Evolutionary conservation across 2,329 filamentous ascomycete genomes (phyloP).

Genomic region (Ophidiomyces ophidiicola): DNA sequence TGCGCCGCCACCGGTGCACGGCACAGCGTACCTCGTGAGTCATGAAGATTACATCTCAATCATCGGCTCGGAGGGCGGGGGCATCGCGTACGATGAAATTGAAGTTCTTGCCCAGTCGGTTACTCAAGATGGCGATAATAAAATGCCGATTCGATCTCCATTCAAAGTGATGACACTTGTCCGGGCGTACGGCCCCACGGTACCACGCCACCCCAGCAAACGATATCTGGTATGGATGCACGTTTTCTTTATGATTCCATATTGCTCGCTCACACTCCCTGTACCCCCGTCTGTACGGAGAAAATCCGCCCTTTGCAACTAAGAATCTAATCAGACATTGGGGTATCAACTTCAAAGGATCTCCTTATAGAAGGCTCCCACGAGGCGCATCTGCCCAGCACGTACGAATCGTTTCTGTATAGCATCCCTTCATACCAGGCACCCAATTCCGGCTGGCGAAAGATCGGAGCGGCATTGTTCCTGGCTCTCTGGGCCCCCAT

Average conservation of each 20-base stretch:
- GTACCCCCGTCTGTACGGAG: no score
- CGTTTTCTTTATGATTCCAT: no score
- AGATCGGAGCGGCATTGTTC: constrained; percentile 3
- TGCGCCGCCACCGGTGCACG: constrained; percentile 9
- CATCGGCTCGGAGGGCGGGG: constrained; percentile 18
- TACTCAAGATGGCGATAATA: not conserved
- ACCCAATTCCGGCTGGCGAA: not conserved
- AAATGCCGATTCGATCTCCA: not conserved
- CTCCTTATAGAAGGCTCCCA: constrained; percentile 1
- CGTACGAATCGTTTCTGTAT: constrained; percentile 2
- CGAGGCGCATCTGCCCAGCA: not conserved
- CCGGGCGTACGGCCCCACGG: no score
- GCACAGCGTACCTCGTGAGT: constrained; percentile 17
- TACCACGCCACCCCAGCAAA: no score
- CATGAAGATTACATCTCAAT: constrained; percentile 13
- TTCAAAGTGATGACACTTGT: not conserved
- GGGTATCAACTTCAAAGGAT: no score
- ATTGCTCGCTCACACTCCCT: no score
- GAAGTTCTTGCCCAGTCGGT: constrained; percentile 2
- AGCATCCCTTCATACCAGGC: constrained; percentile 4
- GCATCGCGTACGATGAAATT: constrained; percentile 13
- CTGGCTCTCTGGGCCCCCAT: constrained; percentile 6
- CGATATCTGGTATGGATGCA: no score
- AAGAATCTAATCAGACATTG: no score
- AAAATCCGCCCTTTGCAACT: no score